Percentiles rank a stretch among this genome's conserved stretches.
Conservation (phyloP, 2,329 filamentous ascomycete genomes). For the Pseudohalonectria lignicola region DNA sequence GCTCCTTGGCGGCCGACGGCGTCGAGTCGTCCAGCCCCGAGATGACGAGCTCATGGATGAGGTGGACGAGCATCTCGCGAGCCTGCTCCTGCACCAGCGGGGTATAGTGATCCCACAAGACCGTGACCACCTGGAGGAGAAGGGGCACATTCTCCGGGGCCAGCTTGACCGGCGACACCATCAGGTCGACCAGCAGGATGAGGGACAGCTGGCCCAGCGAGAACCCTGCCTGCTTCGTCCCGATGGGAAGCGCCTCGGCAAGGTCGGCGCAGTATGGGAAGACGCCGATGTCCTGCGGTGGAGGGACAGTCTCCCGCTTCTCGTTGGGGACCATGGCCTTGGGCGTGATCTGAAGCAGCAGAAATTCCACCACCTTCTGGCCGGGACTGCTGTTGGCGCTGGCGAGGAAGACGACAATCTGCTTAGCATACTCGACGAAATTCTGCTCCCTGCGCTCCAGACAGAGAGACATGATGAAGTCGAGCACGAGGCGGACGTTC, state of each 20-base stretch:
- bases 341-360: conserved; percentile 81
- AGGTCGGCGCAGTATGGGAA: conserved; percentile 89
- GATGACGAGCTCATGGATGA: conserved; percentile 92
- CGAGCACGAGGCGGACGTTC: conserved; percentile 87
- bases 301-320: conserved; percentile 57
- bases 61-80: conserved; percentile 92
- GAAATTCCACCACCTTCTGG: conserved; percentile 86
- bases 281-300: conserved; percentile 60
- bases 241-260: conserved; percentile 65
- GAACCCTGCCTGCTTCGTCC: conserved; percentile 85
- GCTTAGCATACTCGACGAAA: conserved; percentile 95
- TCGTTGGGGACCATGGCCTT: conserved; percentile 95
- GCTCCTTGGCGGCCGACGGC: conserved; percentile 45
- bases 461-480: conserved; percentile 93
- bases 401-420: conserved; percentile 92
- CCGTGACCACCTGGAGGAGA: conserved; percentile 79
- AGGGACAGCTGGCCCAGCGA: conserved; percentile 88
- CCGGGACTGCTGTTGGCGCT: conserved; percentile 65
- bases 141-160: conserved; percentile 71
- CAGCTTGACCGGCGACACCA: conserved; percentile 83
- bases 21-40: conserved; percentile 61
- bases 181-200: conserved; percentile 88
- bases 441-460: conserved; percentile 93
- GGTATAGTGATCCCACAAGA: conserved; percentile 96
- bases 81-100: conserved; percentile 92